Evolutionary conservation across 1,284 basidiomycete genomes (phyloP).

Genomic region (Ustilago esculenta): DNA sequence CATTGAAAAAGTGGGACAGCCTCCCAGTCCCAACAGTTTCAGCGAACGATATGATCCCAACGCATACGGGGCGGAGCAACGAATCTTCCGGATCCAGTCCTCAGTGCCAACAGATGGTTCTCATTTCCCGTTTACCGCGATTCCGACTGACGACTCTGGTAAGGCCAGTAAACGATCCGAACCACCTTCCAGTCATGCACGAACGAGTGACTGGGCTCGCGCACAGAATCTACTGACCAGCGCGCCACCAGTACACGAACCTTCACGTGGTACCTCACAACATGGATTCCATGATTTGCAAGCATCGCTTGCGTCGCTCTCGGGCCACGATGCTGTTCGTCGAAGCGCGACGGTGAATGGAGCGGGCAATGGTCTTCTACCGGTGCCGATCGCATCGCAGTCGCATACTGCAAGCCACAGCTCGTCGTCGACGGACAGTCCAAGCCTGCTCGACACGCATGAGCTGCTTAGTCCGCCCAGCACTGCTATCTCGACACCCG

Average conservation of each 20-base stretch:
- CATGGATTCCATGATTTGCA: neutral
- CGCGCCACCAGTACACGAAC: neutral
- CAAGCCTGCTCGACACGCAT: slow-evolving; percentile 18
- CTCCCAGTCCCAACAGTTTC: neutral
- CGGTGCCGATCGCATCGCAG: no score
- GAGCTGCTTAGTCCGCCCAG: slow-evolving; percentile 29
- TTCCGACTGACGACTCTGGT: slow-evolving; percentile 1
- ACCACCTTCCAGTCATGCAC: slow-evolving; percentile 16
- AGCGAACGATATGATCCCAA: slow-evolving; percentile 15
- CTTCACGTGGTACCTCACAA: neutral
- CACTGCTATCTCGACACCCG: slow-evolving; percentile 32
- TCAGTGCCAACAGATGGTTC: neutral
- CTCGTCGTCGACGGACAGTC: slow-evolving; percentile 15
- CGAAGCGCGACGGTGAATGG: no score
- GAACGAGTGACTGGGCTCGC: slow-evolving; percentile 39
- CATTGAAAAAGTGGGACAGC: neutral
- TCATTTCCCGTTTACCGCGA: slow-evolving; percentile 12
- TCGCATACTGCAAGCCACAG: slow-evolving; percentile 32
- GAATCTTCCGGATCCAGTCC: slow-evolving; percentile 21
- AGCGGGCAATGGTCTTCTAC: no score
- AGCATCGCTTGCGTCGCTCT: slow-evolving; percentile 2
- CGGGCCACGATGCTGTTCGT: neutral
- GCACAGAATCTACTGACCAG: slow-evolving; percentile 14
- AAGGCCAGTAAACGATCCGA: neutral
- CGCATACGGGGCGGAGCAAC: slow-evolving; percentile 19